A percentile compares a stretch with the other conserved stretches of the same genome.
Conservation (phyloP, 169 alveolate species). For the Babesia caballi region DNA sequence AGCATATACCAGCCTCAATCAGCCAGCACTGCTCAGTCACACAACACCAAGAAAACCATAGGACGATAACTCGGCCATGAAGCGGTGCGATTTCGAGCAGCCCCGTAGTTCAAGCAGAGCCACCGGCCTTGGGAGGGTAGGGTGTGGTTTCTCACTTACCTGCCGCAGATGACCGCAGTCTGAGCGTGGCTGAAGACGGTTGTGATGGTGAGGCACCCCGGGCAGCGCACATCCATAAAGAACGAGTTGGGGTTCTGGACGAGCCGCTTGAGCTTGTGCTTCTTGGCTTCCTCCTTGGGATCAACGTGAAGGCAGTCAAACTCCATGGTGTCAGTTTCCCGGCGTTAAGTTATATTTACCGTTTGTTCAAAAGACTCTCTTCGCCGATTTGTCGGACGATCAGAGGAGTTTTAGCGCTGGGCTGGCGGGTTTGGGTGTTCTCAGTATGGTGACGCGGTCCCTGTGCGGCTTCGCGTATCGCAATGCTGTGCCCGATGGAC, state of each 20-base stretch:
- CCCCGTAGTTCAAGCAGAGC: no score
- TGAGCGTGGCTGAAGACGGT: conserved; percentile 94
- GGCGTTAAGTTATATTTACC: background rate
- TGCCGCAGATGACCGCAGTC: conserved; percentile 89
- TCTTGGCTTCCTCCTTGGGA: conserved; percentile 91
- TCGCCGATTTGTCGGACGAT: no score
- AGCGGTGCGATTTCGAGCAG: no score
- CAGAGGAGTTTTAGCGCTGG: no score
- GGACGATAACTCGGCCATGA: no score
- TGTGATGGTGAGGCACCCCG: conserved; percentile 92
- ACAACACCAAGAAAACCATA: no score
- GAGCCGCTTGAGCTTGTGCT: conserved; percentile 95
- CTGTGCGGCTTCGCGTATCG: background rate
- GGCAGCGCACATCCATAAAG: conserved; percentile 98
- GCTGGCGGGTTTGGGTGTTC: background rate
- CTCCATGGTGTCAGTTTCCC: conserved; percentile 81
- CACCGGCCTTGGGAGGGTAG: no score
- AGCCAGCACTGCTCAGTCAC: no score
- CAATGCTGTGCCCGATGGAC: background rate
- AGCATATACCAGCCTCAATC: no score
- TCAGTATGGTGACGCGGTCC: background rate
- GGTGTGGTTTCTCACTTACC: conserved; percentile 61
- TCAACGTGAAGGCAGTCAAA: conserved; percentile 93
- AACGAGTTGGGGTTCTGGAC: conserved; percentile 96
- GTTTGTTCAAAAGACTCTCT: no score